Percentiles rank a stretch among this genome's conserved stretches.
These are phyloP conservation scores for Colletotrichum salicis DNA, from an alignment of 2,329 filamentous ascomycete species.

Conservation along the genomic window DNA sequence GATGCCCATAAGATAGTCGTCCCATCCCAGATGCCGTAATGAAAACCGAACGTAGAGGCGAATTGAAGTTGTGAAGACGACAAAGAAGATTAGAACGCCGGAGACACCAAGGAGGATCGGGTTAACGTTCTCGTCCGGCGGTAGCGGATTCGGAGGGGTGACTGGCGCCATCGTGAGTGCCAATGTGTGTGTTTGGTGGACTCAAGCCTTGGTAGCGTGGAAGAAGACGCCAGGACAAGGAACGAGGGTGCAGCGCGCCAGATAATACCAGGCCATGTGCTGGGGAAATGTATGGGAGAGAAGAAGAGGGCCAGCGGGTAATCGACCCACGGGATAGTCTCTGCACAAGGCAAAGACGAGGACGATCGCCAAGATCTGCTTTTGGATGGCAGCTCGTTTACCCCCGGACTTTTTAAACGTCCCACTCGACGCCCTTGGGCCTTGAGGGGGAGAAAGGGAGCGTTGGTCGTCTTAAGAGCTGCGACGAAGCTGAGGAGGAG, in stretches of 20 bases:
- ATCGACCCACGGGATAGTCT: conserved; percentile 12
- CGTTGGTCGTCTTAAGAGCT: conserved; percentile 19
- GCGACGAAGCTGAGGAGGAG: conserved; percentile 1
- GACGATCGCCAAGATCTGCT: conserved; percentile 29
- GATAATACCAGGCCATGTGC: conserved; percentile 1
- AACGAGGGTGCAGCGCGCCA: conserved; percentile 3
- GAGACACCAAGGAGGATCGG: conserved; percentile 46
- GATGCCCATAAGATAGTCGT: conserved; percentile 50
- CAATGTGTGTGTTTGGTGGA: neutral
- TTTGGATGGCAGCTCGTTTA: conserved; percentile 14
- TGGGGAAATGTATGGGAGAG: conserved; percentile 23
- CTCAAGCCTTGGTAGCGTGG: neutral
- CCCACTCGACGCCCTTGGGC: neutral
- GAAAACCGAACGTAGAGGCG: conserved; percentile 45
- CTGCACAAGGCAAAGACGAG: conserved; percentile 14
- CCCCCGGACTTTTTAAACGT: neutral
- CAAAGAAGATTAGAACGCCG: conserved; percentile 44
- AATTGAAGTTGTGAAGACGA: conserved; percentile 45
- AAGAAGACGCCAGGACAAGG: neutral
- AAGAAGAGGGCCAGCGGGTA: neutral
- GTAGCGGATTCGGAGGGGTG: conserved; percentile 47
- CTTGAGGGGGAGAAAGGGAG: neutral
- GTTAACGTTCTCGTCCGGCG: conserved; percentile 48
- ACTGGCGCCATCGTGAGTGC: conserved; percentile 19
- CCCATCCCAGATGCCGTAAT: conserved; percentile 46